A percentile compares a stretch with the other conserved stretches of the same genome.
Evolutionary conservation across 352 stramenopile genomes (phyloP).

Genomic region (Achlya hypogyna): DNA sequence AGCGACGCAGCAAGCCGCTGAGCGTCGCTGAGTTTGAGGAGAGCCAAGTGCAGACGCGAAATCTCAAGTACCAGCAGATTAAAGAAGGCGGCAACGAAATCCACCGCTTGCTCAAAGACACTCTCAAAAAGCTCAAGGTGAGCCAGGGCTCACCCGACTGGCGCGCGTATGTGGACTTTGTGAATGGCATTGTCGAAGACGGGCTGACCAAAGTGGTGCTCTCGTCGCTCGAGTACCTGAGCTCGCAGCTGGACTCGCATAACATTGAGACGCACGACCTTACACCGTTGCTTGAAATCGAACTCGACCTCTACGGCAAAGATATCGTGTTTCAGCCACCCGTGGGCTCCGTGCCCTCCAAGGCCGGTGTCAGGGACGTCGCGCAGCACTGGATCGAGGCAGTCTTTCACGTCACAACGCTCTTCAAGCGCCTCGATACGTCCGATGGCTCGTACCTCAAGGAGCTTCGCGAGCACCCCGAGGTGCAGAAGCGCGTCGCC

Average conservation of each 20-base stretch:
- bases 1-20: constrained; percentile 74
- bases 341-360: constrained; percentile 35
- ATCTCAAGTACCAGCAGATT: constrained; percentile 74
- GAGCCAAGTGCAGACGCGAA: constrained; percentile 31
- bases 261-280: constrained; percentile 77
- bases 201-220: constrained; percentile 66
- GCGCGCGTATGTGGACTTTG: constrained; percentile 88
- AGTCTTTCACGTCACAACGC: constrained; percentile 48
- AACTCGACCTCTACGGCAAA: constrained; percentile 85
- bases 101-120: constrained; percentile 84
- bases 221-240: constrained; percentile 52
- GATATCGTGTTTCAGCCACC: constrained; percentile 75
- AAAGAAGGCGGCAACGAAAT: constrained; percentile 85
- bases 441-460: constrained; percentile 83
- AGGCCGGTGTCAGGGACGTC: constrained; percentile 50
- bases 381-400: constrained; percentile 58
- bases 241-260: constrained; percentile 75
- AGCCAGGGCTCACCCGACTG: constrained; percentile 86
- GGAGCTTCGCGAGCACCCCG: constrained; percentile 77
- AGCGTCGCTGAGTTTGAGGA: constrained; percentile 80
- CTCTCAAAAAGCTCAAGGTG: constrained; percentile 82
- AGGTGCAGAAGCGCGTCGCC: constrained; percentile 63
- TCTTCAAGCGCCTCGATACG: constrained; percentile 82
- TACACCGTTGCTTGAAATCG: constrained; percentile 82
- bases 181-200: constrained; percentile 85